phyloP scores from a whole-genome alignment of 345 rosid genomes.

The Lepidium sativum region DNA sequence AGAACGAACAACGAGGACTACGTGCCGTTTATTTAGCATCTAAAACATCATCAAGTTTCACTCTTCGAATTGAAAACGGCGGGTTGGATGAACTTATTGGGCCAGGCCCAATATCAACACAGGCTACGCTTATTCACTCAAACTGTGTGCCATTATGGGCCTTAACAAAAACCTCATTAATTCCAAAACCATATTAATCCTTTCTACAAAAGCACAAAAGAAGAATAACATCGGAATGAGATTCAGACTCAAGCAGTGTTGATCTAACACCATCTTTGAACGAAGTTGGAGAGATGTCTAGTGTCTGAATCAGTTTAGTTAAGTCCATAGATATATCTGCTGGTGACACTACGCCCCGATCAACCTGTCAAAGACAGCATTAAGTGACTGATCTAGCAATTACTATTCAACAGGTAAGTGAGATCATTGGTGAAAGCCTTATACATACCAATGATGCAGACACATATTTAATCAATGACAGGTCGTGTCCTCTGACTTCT shows the following conservation, averaged over 20 bases:
- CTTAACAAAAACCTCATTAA: no score
- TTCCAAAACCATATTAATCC: no score
- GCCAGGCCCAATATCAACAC: neutral
- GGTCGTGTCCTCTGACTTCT: slow-evolving; percentile 45
- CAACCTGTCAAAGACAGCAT: slow-evolving; percentile 38
- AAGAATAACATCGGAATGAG: neutral
- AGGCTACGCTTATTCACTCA: neutral
- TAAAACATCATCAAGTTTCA: slow-evolving; percentile 1
- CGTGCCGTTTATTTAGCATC: slow-evolving; percentile 8
- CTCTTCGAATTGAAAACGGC: neutral
- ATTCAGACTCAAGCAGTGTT: slow-evolving; percentile 50
- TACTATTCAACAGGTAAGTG: neutral
- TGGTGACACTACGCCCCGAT: slow-evolving; percentile 70
- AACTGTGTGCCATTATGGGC: neutral
- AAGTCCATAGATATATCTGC: slow-evolving; percentile 88
- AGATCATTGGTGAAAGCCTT: neutral
- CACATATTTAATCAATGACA: slow-evolving; percentile 53
- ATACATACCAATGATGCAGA: slow-evolving; percentile 67
- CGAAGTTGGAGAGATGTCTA: slow-evolving; percentile 43
- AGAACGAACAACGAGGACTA: neutral
- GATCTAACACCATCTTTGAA: slow-evolving; percentile 57
- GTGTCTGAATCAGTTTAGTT: slow-evolving; percentile 47
- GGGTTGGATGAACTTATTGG: neutral
- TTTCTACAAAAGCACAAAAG: neutral
- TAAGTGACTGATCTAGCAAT: neutral